Percentiles rank a stretch among this genome's conserved stretches.
These are phyloP conservation scores for Macrolepiota dolichaula DNA, from an alignment of 768 basidiomycete genomes.

Conservation along the genomic window DNA sequence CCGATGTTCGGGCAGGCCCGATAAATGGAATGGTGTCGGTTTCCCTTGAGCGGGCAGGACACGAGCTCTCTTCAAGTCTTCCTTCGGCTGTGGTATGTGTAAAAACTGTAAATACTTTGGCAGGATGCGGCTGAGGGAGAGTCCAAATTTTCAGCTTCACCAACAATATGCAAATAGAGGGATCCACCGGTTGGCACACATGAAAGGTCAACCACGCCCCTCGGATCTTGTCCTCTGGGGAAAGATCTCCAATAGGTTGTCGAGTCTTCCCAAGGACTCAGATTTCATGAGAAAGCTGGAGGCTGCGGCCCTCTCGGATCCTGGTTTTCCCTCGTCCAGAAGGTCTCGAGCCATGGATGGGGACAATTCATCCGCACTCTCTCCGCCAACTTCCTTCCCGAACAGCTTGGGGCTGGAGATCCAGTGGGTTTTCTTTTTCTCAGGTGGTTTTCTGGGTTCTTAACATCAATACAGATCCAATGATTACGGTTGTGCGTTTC, in stretches of 20 bases:
- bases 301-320: conserved; percentile 8
- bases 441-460: conserved; percentile 25
- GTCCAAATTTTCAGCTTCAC: conserved; percentile 34
- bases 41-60: neutral
- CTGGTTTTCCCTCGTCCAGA: neutral
- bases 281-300: conserved; percentile 24
- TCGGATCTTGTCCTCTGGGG: conserved; percentile 28
- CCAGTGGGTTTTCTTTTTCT: conserved; percentile 35
- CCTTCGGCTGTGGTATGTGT: neutral
- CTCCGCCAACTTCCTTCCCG: conserved; percentile 11
- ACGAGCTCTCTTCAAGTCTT: neutral
- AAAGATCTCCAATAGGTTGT: conserved; percentile 37
- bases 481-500: conserved; percentile 1
- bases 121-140: neutral
- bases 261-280: conserved; percentile 24
- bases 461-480: neutral
- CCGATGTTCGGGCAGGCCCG: neutral
- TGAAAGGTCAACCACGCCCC: conserved; percentile 45
- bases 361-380: conserved; percentile 12
- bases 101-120: neutral
- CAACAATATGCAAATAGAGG: conserved; percentile 60
- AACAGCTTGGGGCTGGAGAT: conserved; percentile 53
- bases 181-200: conserved; percentile 49
- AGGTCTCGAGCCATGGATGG: neutral
- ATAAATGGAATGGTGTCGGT: neutral